Evolutionary conservation across 2,329 filamentous ascomycete genomes (phyloP).

Genomic region (Alternaria atra): DNA sequence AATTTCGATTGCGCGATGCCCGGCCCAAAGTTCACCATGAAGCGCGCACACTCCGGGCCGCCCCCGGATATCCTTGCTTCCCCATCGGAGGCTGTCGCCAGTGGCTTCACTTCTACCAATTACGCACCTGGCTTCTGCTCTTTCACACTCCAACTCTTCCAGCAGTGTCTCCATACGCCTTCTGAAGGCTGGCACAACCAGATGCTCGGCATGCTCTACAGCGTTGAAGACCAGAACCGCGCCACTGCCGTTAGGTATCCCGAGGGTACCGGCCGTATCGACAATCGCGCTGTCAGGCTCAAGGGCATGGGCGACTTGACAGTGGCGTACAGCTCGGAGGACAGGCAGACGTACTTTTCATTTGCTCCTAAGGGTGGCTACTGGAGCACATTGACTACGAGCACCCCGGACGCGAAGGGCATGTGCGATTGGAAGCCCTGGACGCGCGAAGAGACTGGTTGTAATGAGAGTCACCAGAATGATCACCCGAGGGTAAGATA

Average conservation of each 20-base stretch:
- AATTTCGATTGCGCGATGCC: neutral
- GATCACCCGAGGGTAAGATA: neutral
- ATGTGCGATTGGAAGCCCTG: neutral
- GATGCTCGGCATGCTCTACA: conserved; percentile 10
- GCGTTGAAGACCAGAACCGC: conserved; percentile 7
- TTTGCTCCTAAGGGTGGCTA: conserved; percentile 5
- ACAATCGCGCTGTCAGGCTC: neutral
- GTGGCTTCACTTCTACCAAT: neutral
- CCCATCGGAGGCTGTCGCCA: neutral
- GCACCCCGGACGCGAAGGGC: neutral
- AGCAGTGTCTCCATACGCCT: conserved; percentile 11
- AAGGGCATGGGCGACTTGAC: conserved; percentile 2
- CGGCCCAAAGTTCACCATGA: neutral
- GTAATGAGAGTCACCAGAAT: neutral
- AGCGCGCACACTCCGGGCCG: neutral
- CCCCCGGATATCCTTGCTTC: neutral
- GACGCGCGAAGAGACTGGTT: neutral
- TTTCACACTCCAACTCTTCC: conserved; percentile 12
- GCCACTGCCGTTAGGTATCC: neutral
- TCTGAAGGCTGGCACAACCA: conserved; percentile 7
- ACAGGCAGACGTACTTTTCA: conserved; percentile 2
- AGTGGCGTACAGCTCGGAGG: neutral
- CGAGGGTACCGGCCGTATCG: conserved; percentile 6
- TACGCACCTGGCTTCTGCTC: conserved; percentile 5
- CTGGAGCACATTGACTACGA: conserved; percentile 1